A percentile compares a stretch with the other conserved stretches of the same genome.
phyloP scores from a whole-genome alignment of 768 basidiomycete species.

The Psilocybe tampanensis region DNA sequence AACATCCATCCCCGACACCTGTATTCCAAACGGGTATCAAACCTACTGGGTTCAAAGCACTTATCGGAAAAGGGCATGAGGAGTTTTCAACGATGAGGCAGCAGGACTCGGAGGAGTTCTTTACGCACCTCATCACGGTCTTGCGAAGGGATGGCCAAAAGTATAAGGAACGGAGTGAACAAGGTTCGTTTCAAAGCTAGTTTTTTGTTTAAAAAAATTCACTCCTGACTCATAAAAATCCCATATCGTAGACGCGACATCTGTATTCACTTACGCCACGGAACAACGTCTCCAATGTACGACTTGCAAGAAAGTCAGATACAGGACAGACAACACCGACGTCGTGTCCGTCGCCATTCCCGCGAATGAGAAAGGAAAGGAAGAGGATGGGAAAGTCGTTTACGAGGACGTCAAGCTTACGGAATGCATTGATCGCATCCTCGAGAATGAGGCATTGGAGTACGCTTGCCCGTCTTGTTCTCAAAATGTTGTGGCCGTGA shows the following conservation, averaged over 20 bases:
- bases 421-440: conserved; percentile 60
- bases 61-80: conserved; percentile 89
- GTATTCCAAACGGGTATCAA: conserved; percentile 85
- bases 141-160: conserved; percentile 69
- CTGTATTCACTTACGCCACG: conserved; percentile 76
- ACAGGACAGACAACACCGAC: conserved; percentile 76
- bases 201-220: background rate
- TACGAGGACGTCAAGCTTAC: conserved; percentile 67
- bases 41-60: conserved; percentile 82
- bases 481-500: conserved; percentile 67
- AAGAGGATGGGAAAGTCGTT: conserved; percentile 59
- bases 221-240: background rate
- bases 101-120: conserved; percentile 96
- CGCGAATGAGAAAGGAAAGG: conserved; percentile 54
- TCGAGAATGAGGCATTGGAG: conserved; percentile 68
- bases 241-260: conserved; percentile 61
- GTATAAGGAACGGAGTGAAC: conserved; percentile 37
- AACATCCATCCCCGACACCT: conserved; percentile 38
- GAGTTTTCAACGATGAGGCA: conserved; percentile 98
- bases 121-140: conserved; percentile 75
- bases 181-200: conserved; percentile 23
- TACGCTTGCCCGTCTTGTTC: conserved; percentile 81
- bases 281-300: conserved; percentile 88
- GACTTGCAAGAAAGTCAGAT: conserved; percentile 79
- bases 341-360: conserved; percentile 82